Evolutionary conservation across 139 green algal genomes (phyloP).

Genomic region (Chlorella sp.): DNA sequence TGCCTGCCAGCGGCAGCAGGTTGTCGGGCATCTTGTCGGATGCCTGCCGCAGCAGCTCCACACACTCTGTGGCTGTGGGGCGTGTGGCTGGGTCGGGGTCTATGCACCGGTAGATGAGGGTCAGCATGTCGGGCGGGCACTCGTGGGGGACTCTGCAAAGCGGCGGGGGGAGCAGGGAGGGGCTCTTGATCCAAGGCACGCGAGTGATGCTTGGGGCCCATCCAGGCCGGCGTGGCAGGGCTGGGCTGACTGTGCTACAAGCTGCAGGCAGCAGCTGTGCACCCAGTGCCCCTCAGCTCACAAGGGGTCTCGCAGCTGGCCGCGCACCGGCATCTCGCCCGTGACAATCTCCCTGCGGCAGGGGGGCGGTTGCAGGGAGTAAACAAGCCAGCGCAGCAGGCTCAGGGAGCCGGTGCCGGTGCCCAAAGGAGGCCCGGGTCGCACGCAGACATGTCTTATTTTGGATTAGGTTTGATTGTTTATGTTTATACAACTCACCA

Average conservation of each 20-base stretch:
- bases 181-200: too few species aligned
- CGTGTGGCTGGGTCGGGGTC: conserved; percentile 36
- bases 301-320: conserved; percentile 28
- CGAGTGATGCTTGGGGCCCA: too few species aligned
- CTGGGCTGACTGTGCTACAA: neutral
- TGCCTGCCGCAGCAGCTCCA: conserved; percentile 18
- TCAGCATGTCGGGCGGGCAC: conserved; percentile 31
- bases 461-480: too few species aligned
- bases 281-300: neutral
- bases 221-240: neutral
- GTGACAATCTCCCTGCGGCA: conserved; percentile 32
- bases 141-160: conserved; percentile 48
- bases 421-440: neutral
- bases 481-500: neutral
- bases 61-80: conserved; percentile 33
- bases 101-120: conserved; percentile 40
- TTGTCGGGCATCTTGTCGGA: neutral
- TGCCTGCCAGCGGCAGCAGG: neutral
- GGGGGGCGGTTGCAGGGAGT: neutral
- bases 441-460: too few species aligned
- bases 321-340: conserved; percentile 22
- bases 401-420: neutral
- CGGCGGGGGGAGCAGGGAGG: too few species aligned
- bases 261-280: neutral
- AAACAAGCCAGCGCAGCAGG: neutral